Conservation (phyloP, 2,329 filamentous ascomycete species). For the Rhynchosporium agropyri region DNA sequence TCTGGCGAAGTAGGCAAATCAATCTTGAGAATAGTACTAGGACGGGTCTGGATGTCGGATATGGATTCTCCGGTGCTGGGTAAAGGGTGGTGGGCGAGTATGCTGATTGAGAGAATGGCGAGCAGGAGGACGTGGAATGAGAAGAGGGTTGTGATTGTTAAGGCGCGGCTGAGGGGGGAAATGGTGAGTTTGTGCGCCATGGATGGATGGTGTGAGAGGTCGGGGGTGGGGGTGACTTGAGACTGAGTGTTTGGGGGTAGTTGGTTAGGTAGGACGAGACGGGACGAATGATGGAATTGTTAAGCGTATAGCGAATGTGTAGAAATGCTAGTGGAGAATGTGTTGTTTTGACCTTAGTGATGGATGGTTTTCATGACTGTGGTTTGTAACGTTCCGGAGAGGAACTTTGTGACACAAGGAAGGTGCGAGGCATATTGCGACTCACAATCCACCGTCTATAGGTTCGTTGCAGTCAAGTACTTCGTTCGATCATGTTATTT, state of each 20-base stretch:
- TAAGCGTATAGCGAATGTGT: too few species aligned
- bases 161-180: background rate
- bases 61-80: background rate
- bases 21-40: too few species aligned
- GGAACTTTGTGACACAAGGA: background rate
- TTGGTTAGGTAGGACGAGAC: too few species aligned
- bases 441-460: too few species aligned
- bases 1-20: too few species aligned
- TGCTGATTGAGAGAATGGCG: background rate
- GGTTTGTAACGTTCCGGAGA: background rate
- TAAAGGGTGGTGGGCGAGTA: background rate
- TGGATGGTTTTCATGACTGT: background rate
- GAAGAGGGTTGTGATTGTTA: background rate
- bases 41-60: too few species aligned
- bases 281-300: too few species aligned
- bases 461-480: too few species aligned
- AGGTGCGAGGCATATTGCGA: background rate
- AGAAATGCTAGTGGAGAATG: background rate
- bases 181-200: background rate
- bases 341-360: background rate
- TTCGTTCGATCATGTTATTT: too few species aligned
- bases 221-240: background rate
- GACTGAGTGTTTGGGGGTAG: background rate
- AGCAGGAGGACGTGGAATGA: constrained; percentile 8
- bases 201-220: background rate